These are phyloP conservation scores for Rhynchospora pubera DNA, from an alignment of 176 grass and related monocot species.

Conservation along the genomic window DNA sequence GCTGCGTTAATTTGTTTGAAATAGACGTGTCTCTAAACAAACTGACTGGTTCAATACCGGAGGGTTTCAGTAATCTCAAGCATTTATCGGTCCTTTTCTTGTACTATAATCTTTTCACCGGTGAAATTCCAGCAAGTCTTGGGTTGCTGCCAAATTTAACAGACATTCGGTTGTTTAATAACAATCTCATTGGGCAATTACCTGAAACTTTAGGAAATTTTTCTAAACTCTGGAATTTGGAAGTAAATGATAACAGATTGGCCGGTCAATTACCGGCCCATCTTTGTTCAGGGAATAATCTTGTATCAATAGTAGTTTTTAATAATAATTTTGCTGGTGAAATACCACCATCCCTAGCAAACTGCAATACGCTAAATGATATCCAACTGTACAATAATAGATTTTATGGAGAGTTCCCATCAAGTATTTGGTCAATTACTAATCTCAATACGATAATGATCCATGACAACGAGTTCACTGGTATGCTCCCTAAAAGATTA, in stretches of 20 bases:
- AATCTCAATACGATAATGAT: conserved; percentile 17
- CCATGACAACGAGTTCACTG: conserved; percentile 37
- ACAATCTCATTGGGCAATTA: conserved; percentile 26
- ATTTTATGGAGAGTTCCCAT: conserved; percentile 37
- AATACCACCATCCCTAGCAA: conserved; percentile 19
- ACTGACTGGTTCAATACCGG: conserved; percentile 30
- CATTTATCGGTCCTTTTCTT: conserved; percentile 20
- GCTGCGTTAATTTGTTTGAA: background rate
- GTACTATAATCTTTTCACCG: conserved; percentile 37
- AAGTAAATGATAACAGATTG: conserved; percentile 30
- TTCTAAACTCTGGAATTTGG: conserved; percentile 21
- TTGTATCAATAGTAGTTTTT: conserved; percentile 30
- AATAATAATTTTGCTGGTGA: conserved; percentile 37
- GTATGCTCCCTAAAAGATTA: conserved; percentile 28
- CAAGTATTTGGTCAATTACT: conserved; percentile 30
- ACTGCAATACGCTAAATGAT: conserved; percentile 22
- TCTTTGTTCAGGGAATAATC: conserved; percentile 28
- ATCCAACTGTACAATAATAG: conserved; percentile 31
- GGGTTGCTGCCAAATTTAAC: conserved; percentile 13
- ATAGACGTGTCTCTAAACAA: conserved; percentile 40
- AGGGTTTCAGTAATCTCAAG: conserved; percentile 24
- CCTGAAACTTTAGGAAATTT: conserved; percentile 45
- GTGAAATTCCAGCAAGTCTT: conserved; percentile 32
- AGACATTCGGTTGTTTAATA: conserved; percentile 30
- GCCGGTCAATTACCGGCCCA: conserved; percentile 30